These are phyloP conservation scores for Groenewaldozyma auringiensis DNA, from an alignment of 1,139 yeast genomes.

Conservation along the genomic window DNA sequence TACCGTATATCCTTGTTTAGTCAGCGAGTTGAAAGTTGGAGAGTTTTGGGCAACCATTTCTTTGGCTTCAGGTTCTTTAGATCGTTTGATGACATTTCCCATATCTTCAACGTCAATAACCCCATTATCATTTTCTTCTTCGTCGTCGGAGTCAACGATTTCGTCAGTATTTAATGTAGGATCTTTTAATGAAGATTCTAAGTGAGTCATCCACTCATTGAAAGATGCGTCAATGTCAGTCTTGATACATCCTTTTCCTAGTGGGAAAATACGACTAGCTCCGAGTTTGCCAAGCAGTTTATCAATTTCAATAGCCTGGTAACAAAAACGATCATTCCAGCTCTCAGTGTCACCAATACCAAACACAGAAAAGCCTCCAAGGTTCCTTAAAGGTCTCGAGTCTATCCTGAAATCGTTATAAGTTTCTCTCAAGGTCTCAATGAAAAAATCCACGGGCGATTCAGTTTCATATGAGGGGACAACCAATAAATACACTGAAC, in stretches of 20 bases:
- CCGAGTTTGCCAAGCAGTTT: slow-evolving; percentile 75
- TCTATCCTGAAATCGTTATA: slow-evolving; percentile 80
- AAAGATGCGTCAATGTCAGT: slow-evolving; percentile 55
- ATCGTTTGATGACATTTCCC: slow-evolving; percentile 51
- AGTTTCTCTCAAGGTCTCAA: slow-evolving; percentile 74
- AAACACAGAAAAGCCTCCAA: slow-evolving; percentile 75
- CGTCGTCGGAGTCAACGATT: slow-evolving; percentile 40
- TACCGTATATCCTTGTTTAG: slow-evolving; percentile 88
- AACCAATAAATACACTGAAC: slow-evolving; percentile 53
- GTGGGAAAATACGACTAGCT: slow-evolving; percentile 72
- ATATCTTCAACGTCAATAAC: slow-evolving; percentile 82
- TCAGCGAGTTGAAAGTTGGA: slow-evolving; percentile 79
- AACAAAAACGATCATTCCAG: slow-evolving; percentile 71
- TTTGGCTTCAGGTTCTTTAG: slow-evolving; percentile 37
- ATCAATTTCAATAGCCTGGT: slow-evolving; percentile 74
- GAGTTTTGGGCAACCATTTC: slow-evolving; percentile 88
- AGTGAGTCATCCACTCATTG: slow-evolving; percentile 57
- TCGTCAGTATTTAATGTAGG: slow-evolving; percentile 45
- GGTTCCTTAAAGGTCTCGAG: slow-evolving; percentile 56
- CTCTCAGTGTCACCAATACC: slow-evolving; percentile 86
- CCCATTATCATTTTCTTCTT: slow-evolving; percentile 24
- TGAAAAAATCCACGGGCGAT: slow-evolving; percentile 81
- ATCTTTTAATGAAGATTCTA: slow-evolving; percentile 55
- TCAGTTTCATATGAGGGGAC: slow-evolving; percentile 91
- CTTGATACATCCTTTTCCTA: slow-evolving; percentile 82